Base-by-base conservation (phyloP, 1,139 yeast genomes). In the Protomyces lactucae-debilis region DNA sequence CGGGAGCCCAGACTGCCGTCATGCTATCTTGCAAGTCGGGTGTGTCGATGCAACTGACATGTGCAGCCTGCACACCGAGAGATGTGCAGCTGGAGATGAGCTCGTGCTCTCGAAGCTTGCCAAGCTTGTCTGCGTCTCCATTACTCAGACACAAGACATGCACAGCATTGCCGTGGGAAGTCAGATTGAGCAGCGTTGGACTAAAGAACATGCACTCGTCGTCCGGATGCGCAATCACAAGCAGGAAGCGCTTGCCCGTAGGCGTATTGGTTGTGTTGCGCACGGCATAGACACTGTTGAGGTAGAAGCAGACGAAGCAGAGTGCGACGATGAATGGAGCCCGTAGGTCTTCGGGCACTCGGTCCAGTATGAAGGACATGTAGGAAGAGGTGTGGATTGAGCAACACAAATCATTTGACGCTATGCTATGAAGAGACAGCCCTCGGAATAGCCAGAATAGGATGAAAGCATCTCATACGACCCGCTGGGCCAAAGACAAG, bases 201-300 rank as follows among this genome's bases (percentile, higher is more conserved):
- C 92, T 84, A 72, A 93, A 95, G 76, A 95, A 95, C 99, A 95
- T 95, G 65, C 91, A 93, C 75, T 95, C 99, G 74, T 95, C 99
- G 75, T 95, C 99, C 0, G 99, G 99, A 75, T 95, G 99, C 0
- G 97, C 97, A 52, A 91, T 86, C 21, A 93, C 78, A 57, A 88
- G 68, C 23, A 76, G 70, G 52, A 77, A 67, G 36, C 68, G 68
- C 52, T 67, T 69, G 18, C 55, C 60, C 1, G 39, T 55, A 60
- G 54, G 66, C 39, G 45, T 40, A 35, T 35, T 36, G 14, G 65
- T 52, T 39, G 57, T 46, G 39, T 52, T 43, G 23, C 65, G 59
- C 16, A 60, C 10, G 32, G 64, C 59, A 39, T 52, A 55, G 54
- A 60, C 28, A 21, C 57, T 53, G 25, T 60, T 54, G 54, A 60